Percentiles rank a stretch among this genome's conserved stretches.
Evolutionary conservation across 805 yeast genomes (phyloP).

Genomic region (Ogataea paraovalis): DNA sequence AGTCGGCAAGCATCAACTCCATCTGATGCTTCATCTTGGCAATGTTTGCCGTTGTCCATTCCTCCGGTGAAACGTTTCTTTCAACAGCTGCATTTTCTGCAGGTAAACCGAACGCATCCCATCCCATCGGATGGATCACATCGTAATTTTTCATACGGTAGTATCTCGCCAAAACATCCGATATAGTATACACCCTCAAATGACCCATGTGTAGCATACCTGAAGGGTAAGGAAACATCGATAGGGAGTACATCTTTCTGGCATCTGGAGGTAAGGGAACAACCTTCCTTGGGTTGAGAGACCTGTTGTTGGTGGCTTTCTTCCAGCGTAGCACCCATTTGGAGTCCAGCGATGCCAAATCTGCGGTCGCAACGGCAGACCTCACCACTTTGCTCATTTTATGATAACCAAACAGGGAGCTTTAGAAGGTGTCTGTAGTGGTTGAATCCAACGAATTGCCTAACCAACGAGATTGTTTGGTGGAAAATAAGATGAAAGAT

Average conservation of each 20-base stretch:
- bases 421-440: too few relatives aligned
- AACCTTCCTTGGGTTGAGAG: slow-evolving; percentile 29
- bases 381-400: slow-evolving; percentile 7
- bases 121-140: slow-evolving; percentile 96
- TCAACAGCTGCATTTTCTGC: slow-evolving; percentile 98
- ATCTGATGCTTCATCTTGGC: slow-evolving; percentile 81
- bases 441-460: too few relatives aligned
- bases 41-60: slow-evolving; percentile 84
- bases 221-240: slow-evolving; percentile 97
- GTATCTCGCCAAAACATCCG: slow-evolving; percentile 79
- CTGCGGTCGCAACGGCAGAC: slow-evolving; percentile 13
- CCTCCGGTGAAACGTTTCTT: slow-evolving; percentile 68
- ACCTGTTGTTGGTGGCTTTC: slow-evolving; percentile 16
- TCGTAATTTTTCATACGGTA: slow-evolving; percentile 69
- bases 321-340: slow-evolving; percentile 55
- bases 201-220: slow-evolving; percentile 94
- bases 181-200: slow-evolving; percentile 84
- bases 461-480: too few relatives aligned
- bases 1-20: slow-evolving; percentile 72
- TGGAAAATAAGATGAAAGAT: too few relatives aligned
- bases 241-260: slow-evolving; percentile 58
- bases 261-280: not conserved
- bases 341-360: slow-evolving; percentile 37
- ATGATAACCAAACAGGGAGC: too few relatives aligned
- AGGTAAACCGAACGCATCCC: slow-evolving; percentile 98